A percentile compares a stretch with the other conserved stretches of the same genome.
Evolutionary conservation across 2,329 filamentous ascomycete species (phyloP).

Genomic region (Curvularia lunata): DNA sequence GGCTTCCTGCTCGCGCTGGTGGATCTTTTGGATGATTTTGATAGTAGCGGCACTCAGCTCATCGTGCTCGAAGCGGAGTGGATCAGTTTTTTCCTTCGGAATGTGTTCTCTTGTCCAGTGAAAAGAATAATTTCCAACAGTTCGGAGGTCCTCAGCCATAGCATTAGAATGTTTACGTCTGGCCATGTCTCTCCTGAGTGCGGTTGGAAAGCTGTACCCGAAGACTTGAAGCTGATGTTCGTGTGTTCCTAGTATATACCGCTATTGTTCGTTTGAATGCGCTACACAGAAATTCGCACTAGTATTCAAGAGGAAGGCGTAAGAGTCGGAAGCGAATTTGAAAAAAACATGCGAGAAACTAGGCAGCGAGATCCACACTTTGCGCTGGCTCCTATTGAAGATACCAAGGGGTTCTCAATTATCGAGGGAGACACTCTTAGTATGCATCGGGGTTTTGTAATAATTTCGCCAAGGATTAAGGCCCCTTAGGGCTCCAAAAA

Average conservation of each 20-base stretch:
- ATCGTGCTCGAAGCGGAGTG: neutral
- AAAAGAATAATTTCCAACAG: neutral
- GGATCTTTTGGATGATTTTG: slow-evolving; percentile 2
- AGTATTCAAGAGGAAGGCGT: neutral
- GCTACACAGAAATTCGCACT: neutral
- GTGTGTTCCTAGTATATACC: neutral
- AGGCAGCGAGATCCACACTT: neutral
- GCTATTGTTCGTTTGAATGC: neutral
- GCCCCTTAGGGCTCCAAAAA: neutral
- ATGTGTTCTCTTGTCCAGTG: slow-evolving; percentile 1
- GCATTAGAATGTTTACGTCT: neutral
- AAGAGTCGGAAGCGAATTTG: neutral
- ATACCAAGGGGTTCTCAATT: neutral
- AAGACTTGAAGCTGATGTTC: neutral
- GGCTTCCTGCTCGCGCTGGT: neutral
- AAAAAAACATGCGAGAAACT: neutral
- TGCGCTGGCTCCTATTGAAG: neutral
- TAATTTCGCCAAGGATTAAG: slow-evolving; percentile 1
- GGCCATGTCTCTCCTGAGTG: neutral
- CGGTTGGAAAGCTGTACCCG: neutral
- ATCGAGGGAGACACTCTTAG: neutral
- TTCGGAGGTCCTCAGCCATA: neutral
- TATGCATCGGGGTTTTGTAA: neutral
- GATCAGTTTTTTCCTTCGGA: neutral
- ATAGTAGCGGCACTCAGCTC: neutral